phyloP scores from a whole-genome alignment of 768 basidiomycete species.

The Punctularia strigosozonata region DNA sequence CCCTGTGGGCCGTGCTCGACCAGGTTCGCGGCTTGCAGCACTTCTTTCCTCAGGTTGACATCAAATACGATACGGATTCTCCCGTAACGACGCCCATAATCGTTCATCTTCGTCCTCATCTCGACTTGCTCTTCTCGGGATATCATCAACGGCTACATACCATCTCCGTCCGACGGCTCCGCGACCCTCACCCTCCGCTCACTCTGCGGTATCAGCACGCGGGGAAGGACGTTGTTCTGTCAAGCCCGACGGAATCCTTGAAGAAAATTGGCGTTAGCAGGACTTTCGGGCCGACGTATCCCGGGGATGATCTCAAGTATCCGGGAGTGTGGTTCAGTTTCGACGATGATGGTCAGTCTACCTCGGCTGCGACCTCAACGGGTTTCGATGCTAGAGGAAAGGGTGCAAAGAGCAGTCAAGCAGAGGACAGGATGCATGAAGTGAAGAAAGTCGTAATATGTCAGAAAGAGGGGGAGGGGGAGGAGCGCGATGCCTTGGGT shows the following conservation, averaged over 20 bases:
- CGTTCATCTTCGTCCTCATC: slow-evolving; percentile 67
- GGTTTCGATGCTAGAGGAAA: neutral
- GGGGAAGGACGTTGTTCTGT: slow-evolving; percentile 51
- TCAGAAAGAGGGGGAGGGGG: slow-evolving; percentile 50
- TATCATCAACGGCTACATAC: slow-evolving; percentile 71
- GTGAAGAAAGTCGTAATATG: slow-evolving; percentile 66
- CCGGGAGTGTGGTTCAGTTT: slow-evolving; percentile 81
- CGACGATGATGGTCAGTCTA: slow-evolving; percentile 44
- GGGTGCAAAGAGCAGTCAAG: slow-evolving; percentile 10
- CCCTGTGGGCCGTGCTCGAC: slow-evolving; percentile 70
- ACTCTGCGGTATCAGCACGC: slow-evolving; percentile 59
- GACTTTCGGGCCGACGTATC: slow-evolving; percentile 77
- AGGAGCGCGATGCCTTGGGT: slow-evolving; percentile 54
- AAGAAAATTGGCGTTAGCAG: slow-evolving; percentile 54
- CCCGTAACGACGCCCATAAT: slow-evolving; percentile 63
- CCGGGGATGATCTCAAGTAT: slow-evolving; percentile 65
- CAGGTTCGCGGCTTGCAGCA: slow-evolving; percentile 53
- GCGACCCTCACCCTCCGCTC: slow-evolving; percentile 55
- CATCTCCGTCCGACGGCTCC: slow-evolving; percentile 59
- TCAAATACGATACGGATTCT: slow-evolving; percentile 71
- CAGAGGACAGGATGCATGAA: slow-evolving; percentile 62
- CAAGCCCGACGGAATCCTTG: slow-evolving; percentile 48
- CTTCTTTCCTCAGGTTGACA: slow-evolving; percentile 68
- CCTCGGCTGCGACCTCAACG: slow-evolving; percentile 2
- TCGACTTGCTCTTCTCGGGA: slow-evolving; percentile 79